A percentile compares a stretch with the other conserved stretches of the same genome.
phyloP scores from a whole-genome alignment of 164 flowering plant species.

The Euptelea pleiosperma region DNA sequence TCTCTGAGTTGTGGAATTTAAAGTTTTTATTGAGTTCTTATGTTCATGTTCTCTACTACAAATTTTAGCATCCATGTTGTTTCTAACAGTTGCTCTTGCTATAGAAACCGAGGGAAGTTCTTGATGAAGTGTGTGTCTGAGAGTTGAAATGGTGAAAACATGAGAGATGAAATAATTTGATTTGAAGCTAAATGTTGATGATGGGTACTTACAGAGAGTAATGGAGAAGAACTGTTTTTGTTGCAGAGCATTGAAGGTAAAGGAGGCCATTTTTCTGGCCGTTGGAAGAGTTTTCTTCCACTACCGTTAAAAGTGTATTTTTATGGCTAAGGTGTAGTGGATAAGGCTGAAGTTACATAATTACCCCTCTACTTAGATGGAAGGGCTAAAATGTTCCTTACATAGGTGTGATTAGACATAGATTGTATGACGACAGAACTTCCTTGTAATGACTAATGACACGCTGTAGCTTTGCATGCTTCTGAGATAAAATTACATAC shows the following conservation, averaged over 20 bases:
- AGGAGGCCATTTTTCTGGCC: conserved; percentile 53
- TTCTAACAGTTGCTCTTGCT: conserved; percentile 15
- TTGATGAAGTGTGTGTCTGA: conserved; percentile 21
- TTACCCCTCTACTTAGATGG: too few species aligned
- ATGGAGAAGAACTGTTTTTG: conserved; percentile 29
- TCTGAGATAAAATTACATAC: too few species aligned
- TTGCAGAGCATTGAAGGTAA: conserved; percentile 39
- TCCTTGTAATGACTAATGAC: too few species aligned
- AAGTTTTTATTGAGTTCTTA: conserved; percentile 12
- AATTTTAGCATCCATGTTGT: conserved; percentile 12
- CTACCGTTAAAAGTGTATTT: too few species aligned
- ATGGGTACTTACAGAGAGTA: conserved; percentile 49
- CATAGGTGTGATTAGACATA: too few species aligned
- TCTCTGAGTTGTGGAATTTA: neutral
- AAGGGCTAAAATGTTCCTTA: too few species aligned
- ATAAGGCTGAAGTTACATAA: too few species aligned
- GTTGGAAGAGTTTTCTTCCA: conserved; percentile 20
- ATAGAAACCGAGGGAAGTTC: conserved; percentile 15
- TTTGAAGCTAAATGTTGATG: conserved; percentile 17
- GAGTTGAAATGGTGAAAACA: conserved; percentile 17
- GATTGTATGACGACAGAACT: too few species aligned
- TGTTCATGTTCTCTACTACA: conserved; percentile 17
- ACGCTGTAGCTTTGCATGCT: too few species aligned
- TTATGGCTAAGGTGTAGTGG: too few species aligned
- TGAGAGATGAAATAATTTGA: conserved; percentile 20